These are phyloP conservation scores for Aspergillus amoenus DNA, from an alignment of 2,329 filamentous ascomycete genomes.

Conservation along the genomic window DNA sequence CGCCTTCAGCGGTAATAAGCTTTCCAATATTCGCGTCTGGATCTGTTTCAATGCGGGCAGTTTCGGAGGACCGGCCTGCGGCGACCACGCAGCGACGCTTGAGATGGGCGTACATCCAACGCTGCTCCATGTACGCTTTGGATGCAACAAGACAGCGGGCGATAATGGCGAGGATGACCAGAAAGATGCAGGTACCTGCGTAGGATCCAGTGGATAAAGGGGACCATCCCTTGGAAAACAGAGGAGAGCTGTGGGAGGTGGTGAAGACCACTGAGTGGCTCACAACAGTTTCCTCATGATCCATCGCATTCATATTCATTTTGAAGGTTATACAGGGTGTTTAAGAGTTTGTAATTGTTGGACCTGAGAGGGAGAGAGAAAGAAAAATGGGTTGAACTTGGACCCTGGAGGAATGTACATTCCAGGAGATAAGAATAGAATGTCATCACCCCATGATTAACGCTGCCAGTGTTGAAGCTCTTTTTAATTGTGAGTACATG, in stretches of 20 bases:
- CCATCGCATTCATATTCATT: constrained; percentile 11
- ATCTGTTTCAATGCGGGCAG: constrained; percentile 60
- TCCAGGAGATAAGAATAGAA: no score
- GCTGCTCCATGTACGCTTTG: constrained; percentile 59
- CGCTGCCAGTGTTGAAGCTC: no score
- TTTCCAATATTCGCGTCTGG: constrained; percentile 64
- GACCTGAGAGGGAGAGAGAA: no score
- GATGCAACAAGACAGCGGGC: constrained; percentile 71
- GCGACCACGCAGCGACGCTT: constrained; percentile 76
- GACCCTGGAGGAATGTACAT: no score
- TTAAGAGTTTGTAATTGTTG: no score
- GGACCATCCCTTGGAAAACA: constrained; percentile 72
- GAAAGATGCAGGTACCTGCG: constrained; percentile 87
- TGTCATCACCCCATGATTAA: no score
- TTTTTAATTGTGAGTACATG: no score
- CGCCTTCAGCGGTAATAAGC: constrained; percentile 69
- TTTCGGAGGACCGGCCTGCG: constrained; percentile 60
- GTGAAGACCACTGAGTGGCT: constrained; percentile 46
- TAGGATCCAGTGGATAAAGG: constrained; percentile 70
- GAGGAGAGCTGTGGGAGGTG: constrained; percentile 59
- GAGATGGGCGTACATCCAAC: constrained; percentile 70
- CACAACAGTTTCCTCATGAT: no score
- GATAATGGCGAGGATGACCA: constrained; percentile 71
- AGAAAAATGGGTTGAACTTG: no score
- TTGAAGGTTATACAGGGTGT: background rate